Evolutionary conservation across 768 basidiomycete species (phyloP).

Genomic region (Lactifluus piperatus): DNA sequence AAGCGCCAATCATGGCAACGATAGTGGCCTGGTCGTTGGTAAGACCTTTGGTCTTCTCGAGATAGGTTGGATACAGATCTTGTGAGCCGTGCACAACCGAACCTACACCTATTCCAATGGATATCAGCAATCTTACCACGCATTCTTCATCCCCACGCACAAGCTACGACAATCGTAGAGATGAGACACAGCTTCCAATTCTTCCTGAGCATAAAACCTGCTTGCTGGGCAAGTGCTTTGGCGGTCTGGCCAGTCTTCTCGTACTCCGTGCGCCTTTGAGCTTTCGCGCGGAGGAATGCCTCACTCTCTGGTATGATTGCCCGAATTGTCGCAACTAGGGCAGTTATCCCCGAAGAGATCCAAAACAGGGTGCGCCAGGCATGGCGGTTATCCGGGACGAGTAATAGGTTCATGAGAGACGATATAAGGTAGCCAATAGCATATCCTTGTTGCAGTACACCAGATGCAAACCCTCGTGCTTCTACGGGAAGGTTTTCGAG

Average conservation of each 20-base stretch:
- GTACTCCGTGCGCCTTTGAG: conserved; percentile 36
- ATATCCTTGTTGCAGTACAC: conserved; percentile 84
- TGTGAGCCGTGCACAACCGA: conserved; percentile 43
- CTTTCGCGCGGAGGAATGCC: conserved; percentile 58
- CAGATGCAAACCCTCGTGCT: conserved; percentile 77
- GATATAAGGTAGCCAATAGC: conserved; percentile 82
- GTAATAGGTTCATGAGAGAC: conserved; percentile 66
- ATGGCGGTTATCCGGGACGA: conserved; percentile 32
- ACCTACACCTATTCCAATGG: conserved; percentile 30
- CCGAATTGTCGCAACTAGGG: conserved; percentile 63
- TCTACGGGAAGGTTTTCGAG: conserved; percentile 86
- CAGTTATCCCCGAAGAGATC: conserved; percentile 63
- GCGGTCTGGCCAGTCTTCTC: conserved; percentile 41
- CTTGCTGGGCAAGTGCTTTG: conserved; percentile 60
- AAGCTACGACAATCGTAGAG: conserved; percentile 72
- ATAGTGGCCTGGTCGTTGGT: conserved; percentile 26
- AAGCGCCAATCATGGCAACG: conserved; percentile 36
- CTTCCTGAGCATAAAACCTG: conserved; percentile 60
- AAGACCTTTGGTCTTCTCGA: conserved; percentile 30
- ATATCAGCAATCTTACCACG: neutral
- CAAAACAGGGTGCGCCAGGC: conserved; percentile 77
- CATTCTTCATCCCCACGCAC: conserved; percentile 19
- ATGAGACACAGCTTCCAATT: conserved; percentile 83
- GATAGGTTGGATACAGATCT: conserved; percentile 33
- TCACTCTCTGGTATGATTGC: conserved; percentile 67